A percentile compares a stretch with the other conserved stretches of the same genome.
phyloP scores from a whole-genome alignment of 2,329 filamentous ascomycete species.

The Stagonosporopsis tanaceti region DNA sequence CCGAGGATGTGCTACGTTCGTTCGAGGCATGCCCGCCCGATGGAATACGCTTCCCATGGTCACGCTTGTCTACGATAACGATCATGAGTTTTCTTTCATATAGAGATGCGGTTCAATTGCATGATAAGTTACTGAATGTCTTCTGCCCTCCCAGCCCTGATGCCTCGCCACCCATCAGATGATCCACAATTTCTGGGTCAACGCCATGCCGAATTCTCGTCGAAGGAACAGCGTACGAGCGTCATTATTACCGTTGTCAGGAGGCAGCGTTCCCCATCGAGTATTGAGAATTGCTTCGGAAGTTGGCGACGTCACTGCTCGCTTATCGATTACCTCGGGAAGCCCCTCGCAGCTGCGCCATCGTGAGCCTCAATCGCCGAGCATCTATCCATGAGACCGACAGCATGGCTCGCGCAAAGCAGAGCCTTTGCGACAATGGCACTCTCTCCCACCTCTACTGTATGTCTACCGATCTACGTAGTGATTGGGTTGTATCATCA shows the following conservation, averaged over 20 bases:
- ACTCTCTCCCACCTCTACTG: conserved; percentile 42
- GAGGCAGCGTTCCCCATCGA: not conserved
- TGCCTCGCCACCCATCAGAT: not conserved
- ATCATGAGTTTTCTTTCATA: conserved; percentile 50
- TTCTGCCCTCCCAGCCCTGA: not conserved
- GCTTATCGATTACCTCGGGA: conserved; percentile 25
- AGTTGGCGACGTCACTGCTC: conserved; percentile 13
- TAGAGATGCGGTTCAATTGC: conserved; percentile 50
- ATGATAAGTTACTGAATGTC: conserved; percentile 37
- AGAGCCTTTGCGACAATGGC: conserved; percentile 38
- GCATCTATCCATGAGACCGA: conserved; percentile 28
- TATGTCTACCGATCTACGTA: conserved; percentile 22
- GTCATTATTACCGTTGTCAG: not conserved
- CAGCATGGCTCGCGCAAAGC: conserved; percentile 44
- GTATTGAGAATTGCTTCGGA: conserved; percentile 3
- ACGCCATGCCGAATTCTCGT: too few relatives aligned
- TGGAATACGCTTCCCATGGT: conserved; percentile 44
- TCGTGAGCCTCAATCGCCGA: conserved; percentile 15
- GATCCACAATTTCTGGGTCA: too few relatives aligned
- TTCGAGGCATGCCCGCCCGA: conserved; percentile 45
- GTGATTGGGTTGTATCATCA: not conserved
- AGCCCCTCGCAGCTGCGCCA: conserved; percentile 15
- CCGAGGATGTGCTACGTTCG: conserved; percentile 45
- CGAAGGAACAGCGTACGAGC: not conserved
- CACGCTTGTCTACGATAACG: conserved; percentile 48